phyloP scores from a whole-genome alignment of 257 asterid genomes.

The Nicotiana obtusifolia region DNA sequence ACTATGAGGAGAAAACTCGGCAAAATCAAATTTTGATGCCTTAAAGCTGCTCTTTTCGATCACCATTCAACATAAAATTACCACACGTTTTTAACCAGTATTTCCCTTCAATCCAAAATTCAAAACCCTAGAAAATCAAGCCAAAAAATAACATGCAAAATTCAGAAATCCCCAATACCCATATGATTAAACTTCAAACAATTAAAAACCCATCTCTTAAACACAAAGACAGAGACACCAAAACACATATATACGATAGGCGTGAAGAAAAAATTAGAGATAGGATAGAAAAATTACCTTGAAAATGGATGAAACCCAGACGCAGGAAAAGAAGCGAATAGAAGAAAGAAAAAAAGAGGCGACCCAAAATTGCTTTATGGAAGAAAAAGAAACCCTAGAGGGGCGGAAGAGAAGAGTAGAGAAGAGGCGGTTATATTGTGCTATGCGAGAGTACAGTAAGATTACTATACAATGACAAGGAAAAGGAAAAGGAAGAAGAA shows the following conservation, averaged over 20 bases:
- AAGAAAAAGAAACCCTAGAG: slow-evolving; percentile 24
- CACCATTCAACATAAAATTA: slow-evolving; percentile 70
- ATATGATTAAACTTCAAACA: neutral
- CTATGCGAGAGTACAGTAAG: neutral
- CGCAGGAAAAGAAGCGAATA: neutral
- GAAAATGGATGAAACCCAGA: neutral
- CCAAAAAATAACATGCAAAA: slow-evolving; percentile 7
- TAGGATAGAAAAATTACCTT: neutral
- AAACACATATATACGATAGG: neutral
- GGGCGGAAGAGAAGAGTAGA: neutral
- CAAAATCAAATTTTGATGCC: slow-evolving; percentile 35
- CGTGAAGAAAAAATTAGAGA: neutral
- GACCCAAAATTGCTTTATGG: neutral
- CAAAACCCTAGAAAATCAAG: slow-evolving; percentile 13
- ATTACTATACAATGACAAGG: neutral
- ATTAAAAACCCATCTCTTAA: neutral
- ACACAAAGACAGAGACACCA: neutral
- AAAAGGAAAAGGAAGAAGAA: neutral
- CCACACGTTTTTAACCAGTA: slow-evolving; percentile 1
- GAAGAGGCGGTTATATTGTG: slow-evolving; percentile 11
- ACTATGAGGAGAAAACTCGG: slow-evolving; percentile 62
- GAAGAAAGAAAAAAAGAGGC: neutral
- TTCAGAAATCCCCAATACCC: neutral
- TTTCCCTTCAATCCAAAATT: neutral
- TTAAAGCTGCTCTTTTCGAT: slow-evolving; percentile 82